A percentile compares a stretch with the other conserved stretches of the same genome.
phyloP scores from a whole-genome alignment of 1,284 basidiomycete genomes.

The Athelia psychrophila region DNA sequence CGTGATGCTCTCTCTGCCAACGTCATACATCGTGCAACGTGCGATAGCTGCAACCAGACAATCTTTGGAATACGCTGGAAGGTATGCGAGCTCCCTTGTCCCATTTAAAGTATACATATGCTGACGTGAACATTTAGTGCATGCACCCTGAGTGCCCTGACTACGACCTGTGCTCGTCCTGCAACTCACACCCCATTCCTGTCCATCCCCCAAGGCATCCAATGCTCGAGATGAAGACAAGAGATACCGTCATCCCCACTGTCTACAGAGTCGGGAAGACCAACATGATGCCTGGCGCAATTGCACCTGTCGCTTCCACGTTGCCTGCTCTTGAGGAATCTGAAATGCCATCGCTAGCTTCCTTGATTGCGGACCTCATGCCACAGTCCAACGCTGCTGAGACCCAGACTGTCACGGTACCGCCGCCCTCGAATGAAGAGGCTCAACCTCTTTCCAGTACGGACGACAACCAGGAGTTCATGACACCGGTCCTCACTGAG shows the following conservation, averaged over 20 bases:
- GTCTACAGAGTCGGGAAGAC: conserved; percentile 1
- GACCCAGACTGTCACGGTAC: no score
- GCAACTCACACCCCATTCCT: conserved; percentile 79
- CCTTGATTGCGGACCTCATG: no score
- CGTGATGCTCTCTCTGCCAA: conserved; percentile 12
- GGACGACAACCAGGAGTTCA: no score
- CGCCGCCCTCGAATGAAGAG: no score
- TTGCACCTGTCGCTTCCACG: no score
- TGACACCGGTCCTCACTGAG: no score
- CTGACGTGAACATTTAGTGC: conserved; percentile 46
- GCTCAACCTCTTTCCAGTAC: no score
- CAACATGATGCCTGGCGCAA: neutral
- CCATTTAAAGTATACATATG: no score
- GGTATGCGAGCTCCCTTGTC: no score
- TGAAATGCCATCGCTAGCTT: no score
- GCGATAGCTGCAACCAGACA: conserved; percentile 52
- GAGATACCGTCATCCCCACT: neutral
- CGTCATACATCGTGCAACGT: conserved; percentile 46
- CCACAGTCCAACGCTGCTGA: no score
- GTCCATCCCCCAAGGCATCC: conserved; percentile 77
- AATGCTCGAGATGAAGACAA: conserved; percentile 72
- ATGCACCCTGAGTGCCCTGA: conserved; percentile 80
- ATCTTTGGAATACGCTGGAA: conserved; percentile 69
- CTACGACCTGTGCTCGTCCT: conserved; percentile 82
- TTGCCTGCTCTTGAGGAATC: no score